phyloP scores from a whole-genome alignment of 2,329 filamentous ascomycete genomes.

The Fusarium haematococcum region DNA sequence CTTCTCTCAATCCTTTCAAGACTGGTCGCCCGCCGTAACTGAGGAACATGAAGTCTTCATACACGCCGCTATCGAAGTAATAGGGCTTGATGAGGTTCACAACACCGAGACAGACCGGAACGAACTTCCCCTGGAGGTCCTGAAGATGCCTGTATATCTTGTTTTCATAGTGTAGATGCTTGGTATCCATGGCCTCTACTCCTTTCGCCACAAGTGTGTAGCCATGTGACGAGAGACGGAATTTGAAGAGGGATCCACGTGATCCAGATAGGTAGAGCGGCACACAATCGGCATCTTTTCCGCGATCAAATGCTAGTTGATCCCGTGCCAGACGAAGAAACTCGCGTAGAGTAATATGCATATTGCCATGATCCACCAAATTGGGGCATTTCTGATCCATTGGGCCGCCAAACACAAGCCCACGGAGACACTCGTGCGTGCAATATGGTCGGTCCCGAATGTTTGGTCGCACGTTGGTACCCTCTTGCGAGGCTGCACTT shows the following conservation, averaged over 20 bases:
- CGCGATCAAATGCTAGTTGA: constrained; percentile 48
- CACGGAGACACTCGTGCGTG: too few relatives aligned
- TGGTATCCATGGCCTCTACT: constrained; percentile 42
- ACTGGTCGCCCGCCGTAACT: background rate
- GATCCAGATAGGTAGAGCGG: constrained; percentile 47
- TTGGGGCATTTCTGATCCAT: constrained; percentile 47
- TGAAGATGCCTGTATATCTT: constrained; percentile 47
- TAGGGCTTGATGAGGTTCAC: constrained; percentile 39
- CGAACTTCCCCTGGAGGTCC: constrained; percentile 47
- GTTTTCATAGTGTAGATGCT: constrained; percentile 45
- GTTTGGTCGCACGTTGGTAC: too few relatives aligned
- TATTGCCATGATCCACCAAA: constrained; percentile 9
- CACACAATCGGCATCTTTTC: background rate
- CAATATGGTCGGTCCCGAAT: too few relatives aligned
- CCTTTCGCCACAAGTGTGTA: constrained; percentile 57
- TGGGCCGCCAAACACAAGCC: too few relatives aligned
- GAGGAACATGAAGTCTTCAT: background rate
- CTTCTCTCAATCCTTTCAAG: background rate
- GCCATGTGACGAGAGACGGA: constrained; percentile 49
- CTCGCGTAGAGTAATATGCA: too few relatives aligned
- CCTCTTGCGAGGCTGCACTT: too few relatives aligned
- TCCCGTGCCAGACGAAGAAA: constrained; percentile 44
- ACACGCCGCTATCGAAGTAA: background rate
- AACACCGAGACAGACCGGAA: constrained; percentile 52
- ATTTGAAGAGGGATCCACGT: constrained; percentile 52